Evolutionary conservation across 2,329 filamentous ascomycete genomes (phyloP).

Genomic region (Exserohilum turcica): DNA sequence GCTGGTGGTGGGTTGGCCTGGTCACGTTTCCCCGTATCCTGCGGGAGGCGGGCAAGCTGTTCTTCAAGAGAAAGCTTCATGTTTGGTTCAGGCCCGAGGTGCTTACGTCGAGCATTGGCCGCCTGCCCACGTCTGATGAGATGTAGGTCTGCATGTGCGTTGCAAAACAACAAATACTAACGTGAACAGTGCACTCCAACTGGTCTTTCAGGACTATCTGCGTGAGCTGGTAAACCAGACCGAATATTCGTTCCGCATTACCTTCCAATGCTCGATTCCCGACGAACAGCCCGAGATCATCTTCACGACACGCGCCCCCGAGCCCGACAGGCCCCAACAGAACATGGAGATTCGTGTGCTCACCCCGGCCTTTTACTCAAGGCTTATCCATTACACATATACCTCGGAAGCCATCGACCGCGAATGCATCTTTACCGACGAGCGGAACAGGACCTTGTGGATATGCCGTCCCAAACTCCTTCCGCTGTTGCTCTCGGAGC

Average conservation of each 20-base stretch:
- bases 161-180: conserved; percentile 12
- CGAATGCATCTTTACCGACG: conserved; percentile 57
- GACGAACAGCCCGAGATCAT: conserved; percentile 23
- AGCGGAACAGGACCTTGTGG: conserved; percentile 64
- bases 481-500: conserved; percentile 25
- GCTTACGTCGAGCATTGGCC: conserved; percentile 59
- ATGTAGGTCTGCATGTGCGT: conserved; percentile 22
- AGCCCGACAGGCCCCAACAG: conserved; percentile 25
- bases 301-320: conserved; percentile 25
- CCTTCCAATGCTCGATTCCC: conserved; percentile 60
- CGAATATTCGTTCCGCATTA: conserved; percentile 54
- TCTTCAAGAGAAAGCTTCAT: conserved; percentile 62
- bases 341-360: conserved; percentile 63
- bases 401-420: conserved; percentile 66
- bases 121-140: conserved; percentile 60
- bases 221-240: conserved; percentile 56
- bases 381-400: conserved; percentile 67
- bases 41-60: conserved; percentile 63
- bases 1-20: conserved; percentile 72
- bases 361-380: conserved; percentile 69
- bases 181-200: conserved; percentile 38
- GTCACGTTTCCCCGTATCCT: conserved; percentile 69
- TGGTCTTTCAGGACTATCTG: conserved; percentile 49
- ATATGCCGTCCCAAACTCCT: conserved; percentile 62
- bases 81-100: conserved; percentile 71